These are phyloP conservation scores for Rhypophila decipiens DNA, from an alignment of 495 filamentous ascomycete genomes.

Conservation along the genomic window DNA sequence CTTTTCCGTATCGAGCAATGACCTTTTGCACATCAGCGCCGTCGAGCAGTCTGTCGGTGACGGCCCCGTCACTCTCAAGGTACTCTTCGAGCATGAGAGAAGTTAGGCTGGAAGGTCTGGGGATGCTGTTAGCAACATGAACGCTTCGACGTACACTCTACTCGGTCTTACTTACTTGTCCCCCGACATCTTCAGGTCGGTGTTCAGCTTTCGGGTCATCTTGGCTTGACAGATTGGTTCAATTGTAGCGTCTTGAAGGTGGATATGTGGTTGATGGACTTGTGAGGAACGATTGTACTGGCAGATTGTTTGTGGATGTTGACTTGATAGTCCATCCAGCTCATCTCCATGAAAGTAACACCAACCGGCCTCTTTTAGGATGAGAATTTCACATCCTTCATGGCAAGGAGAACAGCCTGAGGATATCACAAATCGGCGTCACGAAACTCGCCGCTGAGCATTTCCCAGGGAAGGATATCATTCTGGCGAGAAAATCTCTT, in stretches of 20 bases:
- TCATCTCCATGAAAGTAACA: too few relatives aligned
- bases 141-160: neutral
- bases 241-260: neutral
- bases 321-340: too few relatives aligned
- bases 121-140: too few relatives aligned
- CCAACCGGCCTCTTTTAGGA: too few relatives aligned
- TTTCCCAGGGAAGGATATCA: too few relatives aligned
- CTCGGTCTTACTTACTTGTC: conserved; percentile 11
- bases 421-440: too few relatives aligned
- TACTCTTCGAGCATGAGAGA: neutral
- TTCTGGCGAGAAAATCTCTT: too few relatives aligned
- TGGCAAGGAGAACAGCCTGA: too few relatives aligned
- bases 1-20: neutral
- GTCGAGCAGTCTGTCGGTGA: neutral
- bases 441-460: too few relatives aligned
- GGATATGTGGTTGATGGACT: neutral
- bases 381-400: too few relatives aligned
- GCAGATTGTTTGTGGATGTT: too few relatives aligned
- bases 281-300: neutral
- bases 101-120: too few relatives aligned
- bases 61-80: neutral
- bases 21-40: neutral
- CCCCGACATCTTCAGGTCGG: conserved; percentile 8
- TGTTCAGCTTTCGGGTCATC: conserved; percentile 1
- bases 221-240: neutral